A percentile compares a stretch with the other conserved stretches of the same genome.
Evolutionary conservation across 2,329 filamentous ascomycete genomes (phyloP).

Genomic region (Metarhizium album): DNA sequence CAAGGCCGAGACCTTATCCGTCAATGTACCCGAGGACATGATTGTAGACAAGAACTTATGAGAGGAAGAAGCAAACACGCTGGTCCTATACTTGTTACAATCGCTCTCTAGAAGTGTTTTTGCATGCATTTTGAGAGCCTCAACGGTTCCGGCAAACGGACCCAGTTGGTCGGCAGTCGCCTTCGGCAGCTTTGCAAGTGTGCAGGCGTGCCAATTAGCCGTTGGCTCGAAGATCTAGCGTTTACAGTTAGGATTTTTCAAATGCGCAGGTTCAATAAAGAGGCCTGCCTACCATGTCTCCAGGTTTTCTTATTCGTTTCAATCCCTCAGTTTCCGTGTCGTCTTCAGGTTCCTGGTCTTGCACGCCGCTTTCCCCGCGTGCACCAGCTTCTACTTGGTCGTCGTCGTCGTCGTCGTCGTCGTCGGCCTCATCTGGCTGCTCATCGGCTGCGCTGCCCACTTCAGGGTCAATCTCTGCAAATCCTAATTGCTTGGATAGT

Average conservation of each 20-base stretch:
- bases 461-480: slow-evolving; percentile 21
- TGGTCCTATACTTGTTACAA: slow-evolving; percentile 61
- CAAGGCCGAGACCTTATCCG: slow-evolving; percentile 91
- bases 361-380: slow-evolving; percentile 23
- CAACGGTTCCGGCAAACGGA: slow-evolving; percentile 32
- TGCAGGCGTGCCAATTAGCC: slow-evolving; percentile 44
- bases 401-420: slow-evolving; percentile 18
- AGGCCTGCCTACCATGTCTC: slow-evolving; percentile 23
- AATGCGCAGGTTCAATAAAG: slow-evolving; percentile 3
- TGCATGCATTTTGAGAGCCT: slow-evolving; percentile 57
- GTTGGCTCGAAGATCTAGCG: slow-evolving; percentile 44
- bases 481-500: slow-evolving; percentile 28
- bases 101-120: slow-evolving; percentile 67
- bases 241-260: slow-evolving; percentile 21
- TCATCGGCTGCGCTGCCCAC: slow-evolving; percentile 27
- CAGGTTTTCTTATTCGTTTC: slow-evolving; percentile 16
- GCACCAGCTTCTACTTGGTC: slow-evolving; percentile 19
- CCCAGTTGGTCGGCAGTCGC: slow-evolving; percentile 34
- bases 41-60: slow-evolving; percentile 96
- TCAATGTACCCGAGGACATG: slow-evolving; percentile 91
- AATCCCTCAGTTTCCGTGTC: slow-evolving; percentile 16
- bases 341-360: too few species aligned
- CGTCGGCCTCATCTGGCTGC: slow-evolving; percentile 22
- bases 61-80: slow-evolving; percentile 70
- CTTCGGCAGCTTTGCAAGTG: slow-evolving; percentile 31